Evolutionary conservation across 2,329 filamentous ascomycete species (phyloP).

Genomic region (Fusarium newnesense): DNA sequence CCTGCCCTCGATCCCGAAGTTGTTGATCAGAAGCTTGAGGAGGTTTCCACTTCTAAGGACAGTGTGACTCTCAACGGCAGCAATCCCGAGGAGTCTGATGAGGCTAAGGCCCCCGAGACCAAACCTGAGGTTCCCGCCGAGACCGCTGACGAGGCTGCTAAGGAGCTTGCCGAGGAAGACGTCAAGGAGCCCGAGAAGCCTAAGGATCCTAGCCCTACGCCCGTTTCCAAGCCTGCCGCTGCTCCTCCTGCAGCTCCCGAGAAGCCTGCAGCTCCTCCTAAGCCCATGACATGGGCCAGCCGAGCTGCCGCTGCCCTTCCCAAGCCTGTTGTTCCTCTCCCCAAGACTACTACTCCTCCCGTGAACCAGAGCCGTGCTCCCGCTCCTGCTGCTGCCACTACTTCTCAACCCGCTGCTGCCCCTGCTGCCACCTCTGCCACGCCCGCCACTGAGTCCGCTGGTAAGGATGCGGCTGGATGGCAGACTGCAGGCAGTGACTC

Average conservation of each 20-base stretch:
- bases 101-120: constrained; percentile 53
- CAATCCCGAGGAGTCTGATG: constrained; percentile 49
- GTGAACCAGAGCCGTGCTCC: constrained; percentile 63
- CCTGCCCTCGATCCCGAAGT: constrained; percentile 58
- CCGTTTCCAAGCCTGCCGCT: constrained; percentile 51
- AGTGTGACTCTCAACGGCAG: constrained; percentile 48
- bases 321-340: constrained; percentile 62
- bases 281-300: constrained; percentile 81
- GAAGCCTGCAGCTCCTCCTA: constrained; percentile 59
- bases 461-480: constrained; percentile 73
- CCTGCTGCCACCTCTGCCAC: constrained; percentile 50
- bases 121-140: constrained; percentile 49
- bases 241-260: constrained; percentile 51
- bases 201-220: constrained; percentile 68
- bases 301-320: constrained; percentile 69
- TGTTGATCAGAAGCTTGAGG: constrained; percentile 82
- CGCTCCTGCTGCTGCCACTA: constrained; percentile 54
- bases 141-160: constrained; percentile 61
- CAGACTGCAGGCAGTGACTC: constrained; percentile 87
- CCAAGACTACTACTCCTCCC: constrained; percentile 67
- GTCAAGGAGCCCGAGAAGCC: constrained; percentile 72
- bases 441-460: constrained; percentile 53
- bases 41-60: constrained; percentile 58
- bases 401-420: constrained; percentile 51
- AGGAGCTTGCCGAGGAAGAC: constrained; percentile 66